These are phyloP conservation scores for Bipolaris oryzae DNA, from an alignment of 2,329 filamentous ascomycete genomes.

Conservation along the genomic window DNA sequence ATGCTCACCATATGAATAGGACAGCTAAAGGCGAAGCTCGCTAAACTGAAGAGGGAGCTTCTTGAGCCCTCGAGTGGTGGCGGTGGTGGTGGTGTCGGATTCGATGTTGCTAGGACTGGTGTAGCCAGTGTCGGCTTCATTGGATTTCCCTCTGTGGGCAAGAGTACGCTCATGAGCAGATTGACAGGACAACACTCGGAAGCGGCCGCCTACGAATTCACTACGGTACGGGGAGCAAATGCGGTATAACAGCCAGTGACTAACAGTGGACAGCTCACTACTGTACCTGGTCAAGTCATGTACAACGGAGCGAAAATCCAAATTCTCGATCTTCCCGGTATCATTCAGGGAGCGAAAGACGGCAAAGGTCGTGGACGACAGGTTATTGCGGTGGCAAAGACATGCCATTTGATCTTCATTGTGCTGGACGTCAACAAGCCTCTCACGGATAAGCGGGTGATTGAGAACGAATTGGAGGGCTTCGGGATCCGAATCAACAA, in stretches of 20 bases:
- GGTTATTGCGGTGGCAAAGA: conserved; percentile 98
- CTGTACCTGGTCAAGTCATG: conserved; percentile 91
- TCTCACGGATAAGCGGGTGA: conserved; percentile 92
- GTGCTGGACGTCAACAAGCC: conserved; percentile 98
- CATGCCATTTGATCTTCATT: conserved; percentile 98
- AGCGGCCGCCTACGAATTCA: conserved; percentile 97
- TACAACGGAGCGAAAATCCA: conserved; percentile 98
- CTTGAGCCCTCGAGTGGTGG: conserved; percentile 82
- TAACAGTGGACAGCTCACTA: conserved; percentile 67
- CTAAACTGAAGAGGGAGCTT: conserved; percentile 95
- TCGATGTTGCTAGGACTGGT: conserved; percentile 97
- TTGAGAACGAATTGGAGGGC: conserved; percentile 92
- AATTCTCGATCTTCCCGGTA: conserved; percentile 97
- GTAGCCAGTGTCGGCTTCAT: conserved; percentile 98
- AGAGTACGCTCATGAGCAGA: conserved; percentile 95
- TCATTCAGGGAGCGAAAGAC: conserved; percentile 98
- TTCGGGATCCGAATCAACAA: conserved; percentile 99
- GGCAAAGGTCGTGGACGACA: conserved; percentile 96
- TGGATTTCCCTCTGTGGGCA: conserved; percentile 96
- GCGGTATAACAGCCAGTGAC: background rate
- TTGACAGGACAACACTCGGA: conserved; percentile 97
- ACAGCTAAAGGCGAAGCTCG: conserved; percentile 96
- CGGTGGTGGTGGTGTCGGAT: conserved; percentile 84
- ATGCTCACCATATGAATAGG: conserved; percentile 52
- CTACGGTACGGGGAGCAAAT: conserved; percentile 60